phyloP scores from a whole-genome alignment of 2,329 filamentous ascomycete species.

The Ascochyta rabiei region DNA sequence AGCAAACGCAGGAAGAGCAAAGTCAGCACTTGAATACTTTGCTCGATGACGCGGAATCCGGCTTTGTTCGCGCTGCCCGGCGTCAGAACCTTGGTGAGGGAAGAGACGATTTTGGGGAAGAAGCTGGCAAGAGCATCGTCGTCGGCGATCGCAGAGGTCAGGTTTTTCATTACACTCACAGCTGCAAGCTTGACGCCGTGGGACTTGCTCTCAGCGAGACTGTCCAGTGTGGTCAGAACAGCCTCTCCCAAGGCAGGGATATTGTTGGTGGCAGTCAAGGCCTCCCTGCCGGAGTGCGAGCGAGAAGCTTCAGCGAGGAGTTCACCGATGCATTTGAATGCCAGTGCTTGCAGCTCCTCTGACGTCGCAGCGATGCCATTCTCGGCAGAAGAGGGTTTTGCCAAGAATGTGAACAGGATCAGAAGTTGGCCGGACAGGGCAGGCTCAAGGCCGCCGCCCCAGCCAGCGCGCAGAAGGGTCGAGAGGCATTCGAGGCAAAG shows the following conservation, averaged over 20 bases:
- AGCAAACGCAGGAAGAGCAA: constrained; percentile 53
- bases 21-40: constrained; percentile 64
- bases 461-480: constrained; percentile 76
- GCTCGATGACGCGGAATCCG: constrained; percentile 68
- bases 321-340: constrained; percentile 71
- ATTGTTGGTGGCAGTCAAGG: constrained; percentile 61
- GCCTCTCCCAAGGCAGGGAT: constrained; percentile 83
- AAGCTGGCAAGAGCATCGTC: constrained; percentile 81
- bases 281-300: constrained; percentile 55
- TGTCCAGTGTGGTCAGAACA: constrained; percentile 79
- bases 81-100: constrained; percentile 75
- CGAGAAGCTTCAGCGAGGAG: constrained; percentile 67
- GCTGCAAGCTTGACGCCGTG: constrained; percentile 74
- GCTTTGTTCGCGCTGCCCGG: constrained; percentile 67
- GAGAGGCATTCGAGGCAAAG: constrained; percentile 75
- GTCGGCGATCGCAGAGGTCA: constrained; percentile 71
- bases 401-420: constrained; percentile 80
- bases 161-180: constrained; percentile 65
- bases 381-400: constrained; percentile 69
- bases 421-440: constrained; percentile 83
- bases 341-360: constrained; percentile 77
- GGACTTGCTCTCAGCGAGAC: constrained; percentile 67
- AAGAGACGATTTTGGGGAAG: constrained; percentile 85
- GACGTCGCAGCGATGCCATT: constrained; percentile 56
- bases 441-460: constrained; percentile 73